phyloP scores from a whole-genome alignment of 2,329 filamentous ascomycete species.

The Microsporum ferrugineum region DNA sequence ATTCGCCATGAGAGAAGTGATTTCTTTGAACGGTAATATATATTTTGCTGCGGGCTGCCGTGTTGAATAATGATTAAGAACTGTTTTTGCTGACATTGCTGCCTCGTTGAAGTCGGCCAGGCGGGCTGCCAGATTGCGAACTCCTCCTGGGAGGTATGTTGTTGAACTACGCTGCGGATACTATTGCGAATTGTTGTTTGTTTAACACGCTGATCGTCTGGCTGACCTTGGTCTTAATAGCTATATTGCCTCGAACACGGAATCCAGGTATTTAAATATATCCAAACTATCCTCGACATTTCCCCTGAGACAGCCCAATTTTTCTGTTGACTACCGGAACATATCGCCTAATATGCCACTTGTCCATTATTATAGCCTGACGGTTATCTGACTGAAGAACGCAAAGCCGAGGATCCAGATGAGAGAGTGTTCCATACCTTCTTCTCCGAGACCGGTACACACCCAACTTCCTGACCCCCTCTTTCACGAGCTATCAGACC shows the following conservation, averaged over 20 bases:
- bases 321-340: neutral
- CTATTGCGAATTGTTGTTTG: constrained; percentile 17
- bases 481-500: constrained; percentile 11
- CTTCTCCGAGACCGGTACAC: constrained; percentile 96
- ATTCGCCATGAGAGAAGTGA: constrained; percentile 82
- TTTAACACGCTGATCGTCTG: constrained; percentile 17
- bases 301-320: neutral
- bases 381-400: constrained; percentile 96
- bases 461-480: constrained; percentile 17
- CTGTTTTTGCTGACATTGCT: neutral
- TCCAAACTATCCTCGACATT: constrained; percentile 3
- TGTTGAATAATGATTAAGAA: constrained; percentile 41
- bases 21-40: constrained; percentile 84
- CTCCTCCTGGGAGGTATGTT: constrained; percentile 95
- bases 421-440: constrained; percentile 99
- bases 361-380: constrained; percentile 55
- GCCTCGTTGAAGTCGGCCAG: constrained; percentile 68
- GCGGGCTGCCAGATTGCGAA: constrained; percentile 99
- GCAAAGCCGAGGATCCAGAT: constrained; percentile 70
- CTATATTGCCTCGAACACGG: constrained; percentile 99
- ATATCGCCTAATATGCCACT: neutral
- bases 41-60: constrained; percentile 31
- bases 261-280: constrained; percentile 65
- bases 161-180: neutral
- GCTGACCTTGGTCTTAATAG: constrained; percentile 43